Evolutionary conservation across 192 early-diverging fungal genomes (phyloP), one percentile per base, ranked within the genome.

Genomic region (Chytriomyces sp.): DNA sequence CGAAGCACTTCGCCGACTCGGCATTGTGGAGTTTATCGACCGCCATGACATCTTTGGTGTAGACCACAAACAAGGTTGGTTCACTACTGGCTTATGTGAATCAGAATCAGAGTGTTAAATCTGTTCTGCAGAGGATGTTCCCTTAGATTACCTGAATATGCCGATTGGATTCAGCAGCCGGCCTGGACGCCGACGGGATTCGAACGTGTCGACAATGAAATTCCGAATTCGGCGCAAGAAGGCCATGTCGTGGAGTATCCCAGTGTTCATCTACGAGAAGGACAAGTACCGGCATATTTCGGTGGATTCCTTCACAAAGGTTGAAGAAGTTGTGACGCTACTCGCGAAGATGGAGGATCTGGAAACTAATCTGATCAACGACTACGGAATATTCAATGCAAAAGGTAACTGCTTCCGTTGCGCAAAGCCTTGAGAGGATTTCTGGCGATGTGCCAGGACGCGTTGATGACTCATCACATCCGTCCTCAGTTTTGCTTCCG

Each of bases 21-120:
- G 69, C 20, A 71, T 71, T 11, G 23, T 50, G 8, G 69, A 71
- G 11, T 24, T 71, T 9, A 71, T 71, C 35, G 47, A 71, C 47
- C 50, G 69, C 8, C 69, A 71, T 43, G 69, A 71, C 50, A 71
- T 71, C 20, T 50, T 71, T 26, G 69, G 69, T 8, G 35, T 71
- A 18, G 69, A 71, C 35, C 8, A 16, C 11, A 57, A 71, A 23
- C 7, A 71, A 9, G 53, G 53, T 57, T 1, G 18, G 69, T 68
- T 45, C 44, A 47, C 53, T n/a, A 5, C 16, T 35, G 35, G 1
- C 35, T 35, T n/a, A 5, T n/a, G 3, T 3, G 53, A 1, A 57
- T 57, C 20, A 0, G 53, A 57, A 57, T 57, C 11, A n/a, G 20
- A 57, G 16, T 20, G 1, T 57, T 57, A 57, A 57, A 2, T 57